These are phyloP conservation scores for Podospora anserina DNA, from an alignment of 495 filamentous ascomycete species.

Conservation along the genomic window DNA sequence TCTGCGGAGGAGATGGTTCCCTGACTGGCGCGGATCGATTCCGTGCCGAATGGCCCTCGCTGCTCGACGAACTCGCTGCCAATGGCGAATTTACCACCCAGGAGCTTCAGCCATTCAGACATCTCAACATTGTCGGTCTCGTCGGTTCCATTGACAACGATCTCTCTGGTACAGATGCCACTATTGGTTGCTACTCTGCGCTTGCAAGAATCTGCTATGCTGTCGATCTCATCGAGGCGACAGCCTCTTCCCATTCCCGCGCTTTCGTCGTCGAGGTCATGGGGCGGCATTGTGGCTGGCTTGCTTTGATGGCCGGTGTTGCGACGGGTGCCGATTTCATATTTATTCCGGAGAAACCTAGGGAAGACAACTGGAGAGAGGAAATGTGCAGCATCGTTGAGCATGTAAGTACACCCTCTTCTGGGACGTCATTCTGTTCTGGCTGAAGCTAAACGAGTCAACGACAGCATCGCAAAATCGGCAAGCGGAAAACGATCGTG, in stretches of 20 bases:
- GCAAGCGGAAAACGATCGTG: conserved; percentile 96
- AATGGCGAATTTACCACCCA: conserved; percentile 63
- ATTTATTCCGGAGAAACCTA: conserved; percentile 95
- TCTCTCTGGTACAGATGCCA: conserved; percentile 93
- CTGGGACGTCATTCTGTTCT: not conserved
- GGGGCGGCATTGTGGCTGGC: conserved; percentile 98
- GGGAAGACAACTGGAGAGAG: conserved; percentile 78
- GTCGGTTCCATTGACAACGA: conserved; percentile 99
- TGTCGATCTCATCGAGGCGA: conserved; percentile 95
- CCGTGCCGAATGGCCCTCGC: conserved; percentile 81
- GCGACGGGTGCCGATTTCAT: conserved; percentile 95
- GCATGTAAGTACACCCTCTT: conserved; percentile 52
- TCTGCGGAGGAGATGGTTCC: conserved; percentile 96
- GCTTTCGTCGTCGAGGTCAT: conserved; percentile 99
- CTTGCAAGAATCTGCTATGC: conserved; percentile 87
- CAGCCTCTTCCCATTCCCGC: conserved; percentile 91
- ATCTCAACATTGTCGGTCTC: conserved; percentile 92
- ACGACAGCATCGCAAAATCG: conserved; percentile 76
- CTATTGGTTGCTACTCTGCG: conserved; percentile 95
- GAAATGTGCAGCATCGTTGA: conserved; percentile 82
- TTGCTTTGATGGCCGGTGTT: conserved; percentile 94
- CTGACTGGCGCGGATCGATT: conserved; percentile 96
- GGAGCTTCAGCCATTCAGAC: conserved; percentile 66
- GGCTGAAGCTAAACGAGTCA: conserved; percentile 4
- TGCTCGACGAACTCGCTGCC: conserved; percentile 77